Evolutionary conservation across 2,329 filamentous ascomycete genomes (phyloP).

Genomic region (Karstenula rhodostoma): DNA sequence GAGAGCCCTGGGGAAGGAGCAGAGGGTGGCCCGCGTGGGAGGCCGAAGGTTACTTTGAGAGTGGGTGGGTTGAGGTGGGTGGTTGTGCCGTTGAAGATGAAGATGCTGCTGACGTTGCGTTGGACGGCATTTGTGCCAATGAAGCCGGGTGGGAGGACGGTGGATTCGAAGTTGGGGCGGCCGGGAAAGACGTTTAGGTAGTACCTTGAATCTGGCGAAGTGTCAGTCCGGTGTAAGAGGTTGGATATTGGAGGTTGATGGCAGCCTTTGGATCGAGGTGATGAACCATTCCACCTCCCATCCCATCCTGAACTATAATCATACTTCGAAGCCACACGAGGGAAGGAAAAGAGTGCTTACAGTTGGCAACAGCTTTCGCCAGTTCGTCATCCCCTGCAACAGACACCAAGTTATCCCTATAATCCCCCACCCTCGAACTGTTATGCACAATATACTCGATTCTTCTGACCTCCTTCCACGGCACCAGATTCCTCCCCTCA

Average conservation of each 20-base stretch:
- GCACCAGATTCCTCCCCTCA: constrained; percentile 35
- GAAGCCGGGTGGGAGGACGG: not conserved
- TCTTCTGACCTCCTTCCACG: constrained; percentile 25
- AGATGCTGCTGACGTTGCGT: not conserved
- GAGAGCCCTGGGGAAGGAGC: constrained; percentile 9
- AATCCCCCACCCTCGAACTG: constrained; percentile 26
- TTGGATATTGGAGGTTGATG: not conserved
- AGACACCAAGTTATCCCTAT: constrained; percentile 23
- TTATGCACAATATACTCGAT: constrained; percentile 31
- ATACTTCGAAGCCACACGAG: no score
- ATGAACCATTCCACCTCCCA: no score
- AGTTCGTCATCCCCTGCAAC: constrained; percentile 20
- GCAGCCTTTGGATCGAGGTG: no score
- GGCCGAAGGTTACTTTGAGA: constrained; percentile 27
- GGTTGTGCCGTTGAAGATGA: constrained; percentile 13
- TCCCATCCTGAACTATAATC: no score
- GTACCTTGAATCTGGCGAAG: not conserved
- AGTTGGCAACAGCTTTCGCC: constrained; percentile 20
- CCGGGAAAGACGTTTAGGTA: not conserved
- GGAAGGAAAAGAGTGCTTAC: constrained; percentile 14
- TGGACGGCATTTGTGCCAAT: not conserved
- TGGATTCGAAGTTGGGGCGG: no score
- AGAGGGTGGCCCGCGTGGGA: not conserved
- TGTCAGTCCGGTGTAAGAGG: not conserved
- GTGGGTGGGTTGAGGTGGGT: constrained; percentile 20